Evolutionary conservation across 2,329 filamentous ascomycete genomes (phyloP).

Genomic region (Alternaria postmessia): DNA sequence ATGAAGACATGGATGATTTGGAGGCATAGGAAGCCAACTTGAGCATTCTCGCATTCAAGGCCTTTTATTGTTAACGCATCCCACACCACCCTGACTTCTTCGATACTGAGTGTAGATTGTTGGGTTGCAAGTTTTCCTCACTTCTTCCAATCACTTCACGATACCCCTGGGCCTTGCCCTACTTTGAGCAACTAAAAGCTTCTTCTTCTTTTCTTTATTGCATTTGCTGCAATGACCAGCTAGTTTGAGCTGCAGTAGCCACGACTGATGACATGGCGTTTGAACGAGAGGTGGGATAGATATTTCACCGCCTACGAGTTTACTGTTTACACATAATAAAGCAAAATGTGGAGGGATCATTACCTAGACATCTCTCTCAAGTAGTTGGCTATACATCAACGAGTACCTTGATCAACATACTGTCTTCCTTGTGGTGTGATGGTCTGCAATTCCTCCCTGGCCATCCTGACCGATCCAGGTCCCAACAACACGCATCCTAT

Average conservation of each 20-base stretch:
- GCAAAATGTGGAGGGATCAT: neutral
- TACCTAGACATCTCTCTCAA: neutral
- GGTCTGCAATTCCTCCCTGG: neutral
- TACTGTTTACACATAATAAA: neutral
- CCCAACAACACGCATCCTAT: neutral
- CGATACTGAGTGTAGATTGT: neutral
- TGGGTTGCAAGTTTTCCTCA: neutral
- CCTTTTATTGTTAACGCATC: neutral
- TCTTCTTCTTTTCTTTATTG: neutral
- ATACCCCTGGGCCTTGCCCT: conserved; percentile 22
- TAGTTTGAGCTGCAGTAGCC: neutral
- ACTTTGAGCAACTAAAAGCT: conserved; percentile 16
- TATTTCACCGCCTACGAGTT: neutral
- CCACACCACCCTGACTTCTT: neutral
- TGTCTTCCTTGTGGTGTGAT: neutral
- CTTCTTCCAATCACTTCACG: conserved; percentile 16
- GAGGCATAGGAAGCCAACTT: conserved; percentile 11
- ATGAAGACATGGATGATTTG: conserved; percentile 35
- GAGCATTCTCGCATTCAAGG: neutral
- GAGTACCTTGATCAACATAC: neutral
- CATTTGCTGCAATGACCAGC: conserved; percentile 1
- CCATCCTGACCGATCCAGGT: neutral
- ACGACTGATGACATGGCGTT: conserved; percentile 12
- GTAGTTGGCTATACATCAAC: conserved; percentile 1
- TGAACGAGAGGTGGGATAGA: neutral